Evolutionary conservation across 2,329 filamentous ascomycete genomes (phyloP).

Genomic region (Huntiella savannae): DNA sequence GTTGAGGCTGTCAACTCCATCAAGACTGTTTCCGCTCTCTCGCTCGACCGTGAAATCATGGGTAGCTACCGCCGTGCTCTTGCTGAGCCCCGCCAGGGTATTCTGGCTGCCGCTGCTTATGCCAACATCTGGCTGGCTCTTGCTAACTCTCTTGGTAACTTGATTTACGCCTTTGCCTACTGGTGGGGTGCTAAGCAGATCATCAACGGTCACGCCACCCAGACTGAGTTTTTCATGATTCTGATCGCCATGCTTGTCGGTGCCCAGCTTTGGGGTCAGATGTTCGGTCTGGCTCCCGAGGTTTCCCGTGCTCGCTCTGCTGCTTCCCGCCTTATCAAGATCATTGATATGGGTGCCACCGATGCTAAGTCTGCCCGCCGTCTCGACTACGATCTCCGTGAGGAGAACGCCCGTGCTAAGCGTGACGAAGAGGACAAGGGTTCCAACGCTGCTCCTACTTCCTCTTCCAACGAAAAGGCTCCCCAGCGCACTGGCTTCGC

Average conservation of each 20-base stretch:
- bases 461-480: slow-evolving; percentile 1
- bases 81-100: slow-evolving; percentile 33
- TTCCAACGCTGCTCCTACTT: background rate
- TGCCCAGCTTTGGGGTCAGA: slow-evolving; percentile 53
- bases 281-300: slow-evolving; percentile 58
- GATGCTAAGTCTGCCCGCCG: slow-evolving; percentile 9
- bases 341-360: slow-evolving; percentile 26
- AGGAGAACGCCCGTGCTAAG: slow-evolving; percentile 12
- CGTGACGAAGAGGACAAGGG: slow-evolving; percentile 22
- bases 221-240: slow-evolving; percentile 57
- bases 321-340: slow-evolving; percentile 34
- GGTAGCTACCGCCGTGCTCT: slow-evolving; percentile 33
- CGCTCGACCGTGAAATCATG: slow-evolving; percentile 32
- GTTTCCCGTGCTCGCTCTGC: slow-evolving; percentile 48
- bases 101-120: slow-evolving; percentile 26
- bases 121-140: slow-evolving; percentile 42
- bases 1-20: slow-evolving; percentile 48
- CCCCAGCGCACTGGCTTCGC: slow-evolving; percentile 16
- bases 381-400: slow-evolving; percentile 13
- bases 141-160: slow-evolving; percentile 40
- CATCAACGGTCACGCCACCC: slow-evolving; percentile 40
- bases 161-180: slow-evolving; percentile 57
- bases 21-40: slow-evolving; percentile 40
- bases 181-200: slow-evolving; percentile 65
- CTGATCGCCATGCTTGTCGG: slow-evolving; percentile 52